Percentiles rank a stretch among this genome's conserved stretches.
These are phyloP conservation scores for Fusarium aywerte DNA, from an alignment of 2,329 filamentous ascomycete genomes.

Conservation along the genomic window DNA sequence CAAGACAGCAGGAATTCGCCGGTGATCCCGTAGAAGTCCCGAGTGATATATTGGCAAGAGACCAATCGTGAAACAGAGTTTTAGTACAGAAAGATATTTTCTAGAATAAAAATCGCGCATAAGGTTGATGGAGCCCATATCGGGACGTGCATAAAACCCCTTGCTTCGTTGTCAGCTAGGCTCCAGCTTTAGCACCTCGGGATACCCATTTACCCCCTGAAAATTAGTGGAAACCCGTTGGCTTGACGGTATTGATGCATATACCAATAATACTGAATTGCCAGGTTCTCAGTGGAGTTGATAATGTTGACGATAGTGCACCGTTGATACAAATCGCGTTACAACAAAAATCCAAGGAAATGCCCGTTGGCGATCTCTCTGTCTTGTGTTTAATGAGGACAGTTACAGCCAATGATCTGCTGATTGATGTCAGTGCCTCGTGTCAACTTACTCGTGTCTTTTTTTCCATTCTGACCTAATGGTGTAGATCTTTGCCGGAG, in stretches of 20 bases:
- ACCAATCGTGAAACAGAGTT: neutral
- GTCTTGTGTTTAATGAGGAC: neutral
- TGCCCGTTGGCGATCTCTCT: neutral
- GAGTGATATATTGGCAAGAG: neutral
- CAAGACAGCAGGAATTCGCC: neutral
- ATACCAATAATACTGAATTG: neutral
- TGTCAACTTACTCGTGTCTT: constrained; percentile 10
- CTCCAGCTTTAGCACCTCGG: neutral
- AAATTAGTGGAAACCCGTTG: neutral
- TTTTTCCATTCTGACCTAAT: neutral
- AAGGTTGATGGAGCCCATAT: constrained; percentile 2
- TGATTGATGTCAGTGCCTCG: constrained; percentile 5
- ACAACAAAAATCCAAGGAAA: neutral
- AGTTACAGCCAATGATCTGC: neutral
- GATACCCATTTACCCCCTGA: neutral
- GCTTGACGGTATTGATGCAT: neutral
- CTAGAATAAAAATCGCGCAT: constrained; percentile 38
- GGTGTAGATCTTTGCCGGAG: constrained; percentile 20
- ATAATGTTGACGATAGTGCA: neutral
- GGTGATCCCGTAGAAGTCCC: neutral
- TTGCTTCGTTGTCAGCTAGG: neutral
- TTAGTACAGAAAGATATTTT: constrained; percentile 2
- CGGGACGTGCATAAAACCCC: constrained; percentile 22
- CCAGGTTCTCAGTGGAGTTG: neutral
- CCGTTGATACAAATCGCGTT: neutral